phyloP scores from a whole-genome alignment of 2,329 filamentous ascomycete genomes.

The Epichloe festucae region DNA sequence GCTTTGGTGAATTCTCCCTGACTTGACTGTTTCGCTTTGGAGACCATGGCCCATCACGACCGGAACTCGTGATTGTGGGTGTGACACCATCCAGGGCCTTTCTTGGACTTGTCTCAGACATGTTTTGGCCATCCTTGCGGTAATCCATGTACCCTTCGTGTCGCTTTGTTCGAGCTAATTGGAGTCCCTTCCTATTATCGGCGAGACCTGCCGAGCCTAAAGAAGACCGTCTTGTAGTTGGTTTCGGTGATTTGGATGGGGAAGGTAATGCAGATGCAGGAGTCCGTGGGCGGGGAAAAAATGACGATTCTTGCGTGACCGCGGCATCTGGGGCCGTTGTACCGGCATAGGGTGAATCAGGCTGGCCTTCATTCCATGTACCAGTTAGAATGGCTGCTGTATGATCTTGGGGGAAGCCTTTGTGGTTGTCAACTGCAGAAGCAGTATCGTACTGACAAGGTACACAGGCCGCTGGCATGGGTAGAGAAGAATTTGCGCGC shows the following conservation, averaged over 20 bases:
- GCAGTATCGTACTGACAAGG: constrained; percentile 22
- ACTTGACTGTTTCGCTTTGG: constrained; percentile 6
- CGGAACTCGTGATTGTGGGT: not conserved
- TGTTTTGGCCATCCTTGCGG: not conserved
- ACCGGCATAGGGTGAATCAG: constrained; percentile 37
- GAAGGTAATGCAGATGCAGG: not conserved
- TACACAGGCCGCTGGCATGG: constrained; percentile 11
- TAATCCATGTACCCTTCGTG: not conserved
- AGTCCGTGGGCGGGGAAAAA: constrained; percentile 1
- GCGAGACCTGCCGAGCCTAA: not conserved
- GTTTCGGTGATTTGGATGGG: not conserved
- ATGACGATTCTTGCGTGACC: constrained; percentile 8
- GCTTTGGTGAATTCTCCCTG: not conserved
- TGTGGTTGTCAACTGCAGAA: constrained; percentile 13
- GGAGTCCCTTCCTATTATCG: not conserved
- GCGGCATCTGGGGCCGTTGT: constrained; percentile 14
- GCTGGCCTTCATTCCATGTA: constrained; percentile 51
- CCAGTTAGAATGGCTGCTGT: constrained; percentile 40
- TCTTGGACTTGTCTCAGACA: not conserved
- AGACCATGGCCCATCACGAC: constrained; percentile 10
- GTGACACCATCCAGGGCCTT: not conserved
- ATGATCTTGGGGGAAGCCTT: constrained; percentile 30
- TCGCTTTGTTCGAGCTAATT: not conserved
- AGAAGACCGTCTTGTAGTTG: not conserved
- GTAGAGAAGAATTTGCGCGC: constrained; percentile 7